Evolutionary conservation across 2,329 filamentous ascomycete species (phyloP).

Genomic region (Rutstroemia sp.): DNA sequence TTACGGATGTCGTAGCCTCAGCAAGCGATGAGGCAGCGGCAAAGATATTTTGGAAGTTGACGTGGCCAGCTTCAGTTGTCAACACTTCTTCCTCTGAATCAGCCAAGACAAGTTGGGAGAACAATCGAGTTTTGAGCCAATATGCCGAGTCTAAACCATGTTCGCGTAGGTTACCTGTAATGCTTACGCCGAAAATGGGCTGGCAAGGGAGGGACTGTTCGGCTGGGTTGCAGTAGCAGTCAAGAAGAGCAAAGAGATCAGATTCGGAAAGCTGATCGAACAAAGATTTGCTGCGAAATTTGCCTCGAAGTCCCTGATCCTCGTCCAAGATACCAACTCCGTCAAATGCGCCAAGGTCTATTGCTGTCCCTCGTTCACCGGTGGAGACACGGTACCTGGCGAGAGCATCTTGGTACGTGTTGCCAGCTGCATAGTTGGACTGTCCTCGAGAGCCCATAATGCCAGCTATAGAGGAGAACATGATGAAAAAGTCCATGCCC

Average conservation of each 20-base stretch:
- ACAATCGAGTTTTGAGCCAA: too few species aligned
- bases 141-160: too few species aligned
- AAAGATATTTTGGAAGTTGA: neutral
- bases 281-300: slow-evolving; percentile 31
- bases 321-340: slow-evolving; percentile 19
- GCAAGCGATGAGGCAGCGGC: neutral
- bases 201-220: too few species aligned
- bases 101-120: too few species aligned
- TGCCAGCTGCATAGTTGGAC: slow-evolving; percentile 21
- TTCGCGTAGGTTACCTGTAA: too few species aligned
- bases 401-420: slow-evolving; percentile 24
- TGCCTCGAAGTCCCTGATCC: slow-evolving; percentile 14
- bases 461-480: slow-evolving; percentile 31
- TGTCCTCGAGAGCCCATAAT: slow-evolving; percentile 5
- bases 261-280: slow-evolving; percentile 13
- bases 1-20: neutral
- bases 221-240: too few species aligned
- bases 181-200: too few species aligned
- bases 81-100: too few species aligned
- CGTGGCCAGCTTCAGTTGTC: too few species aligned
- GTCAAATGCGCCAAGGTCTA: slow-evolving; percentile 14
- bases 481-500: slow-evolving; percentile 13
- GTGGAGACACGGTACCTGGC: slow-evolving; percentile 9
- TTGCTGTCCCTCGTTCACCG: slow-evolving; percentile 10
- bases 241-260: too few species aligned